Evolutionary conservation across 2,329 filamentous ascomycete species (phyloP).

Genomic region (Aspergillus sp.): DNA sequence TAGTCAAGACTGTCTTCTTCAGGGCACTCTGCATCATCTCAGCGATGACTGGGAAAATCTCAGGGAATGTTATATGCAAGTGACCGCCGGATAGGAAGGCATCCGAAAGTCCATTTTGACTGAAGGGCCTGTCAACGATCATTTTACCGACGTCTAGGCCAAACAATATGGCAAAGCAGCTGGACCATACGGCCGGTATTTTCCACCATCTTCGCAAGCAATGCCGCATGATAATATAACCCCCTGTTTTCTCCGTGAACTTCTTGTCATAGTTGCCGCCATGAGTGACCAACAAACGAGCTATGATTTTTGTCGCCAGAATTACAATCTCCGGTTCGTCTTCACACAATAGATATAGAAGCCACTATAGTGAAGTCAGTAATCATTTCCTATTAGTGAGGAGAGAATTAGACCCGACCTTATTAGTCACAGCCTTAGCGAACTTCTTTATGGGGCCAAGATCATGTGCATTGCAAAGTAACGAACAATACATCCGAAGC

Average conservation of each 20-base stretch:
- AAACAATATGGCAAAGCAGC: conserved; percentile 86
- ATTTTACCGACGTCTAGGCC: conserved; percentile 75
- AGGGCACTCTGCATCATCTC: conserved; percentile 86
- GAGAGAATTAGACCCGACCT: conserved; percentile 56
- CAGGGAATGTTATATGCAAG: conserved; percentile 70
- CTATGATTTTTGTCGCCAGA: conserved; percentile 78
- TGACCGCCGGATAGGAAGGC: conserved; percentile 64
- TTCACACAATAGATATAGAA: conserved; percentile 86
- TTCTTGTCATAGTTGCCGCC: conserved; percentile 80
- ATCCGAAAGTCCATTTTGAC: conserved; percentile 71
- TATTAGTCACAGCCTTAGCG: conserved; percentile 91
- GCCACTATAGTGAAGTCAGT: conserved; percentile 62
- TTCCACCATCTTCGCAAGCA: conserved; percentile 88
- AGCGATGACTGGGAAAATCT: conserved; percentile 76
- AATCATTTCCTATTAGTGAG: not conserved
- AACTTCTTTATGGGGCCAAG: conserved; percentile 76
- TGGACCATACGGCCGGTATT: conserved; percentile 78
- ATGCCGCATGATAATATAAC: conserved; percentile 81
- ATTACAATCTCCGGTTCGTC: conserved; percentile 80
- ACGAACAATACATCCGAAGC: conserved; percentile 72
- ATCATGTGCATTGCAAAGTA: conserved; percentile 74
- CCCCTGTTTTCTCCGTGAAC: conserved; percentile 81
- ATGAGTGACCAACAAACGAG: conserved; percentile 79
- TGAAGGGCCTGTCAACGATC: conserved; percentile 71
- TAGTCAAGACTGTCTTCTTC: conserved; percentile 63